Evolutionary conservation across 768 basidiomycete species (phyloP), one percentile per base, ranked within the genome.

Genomic region (Panaeolus cyanescens): DNA sequence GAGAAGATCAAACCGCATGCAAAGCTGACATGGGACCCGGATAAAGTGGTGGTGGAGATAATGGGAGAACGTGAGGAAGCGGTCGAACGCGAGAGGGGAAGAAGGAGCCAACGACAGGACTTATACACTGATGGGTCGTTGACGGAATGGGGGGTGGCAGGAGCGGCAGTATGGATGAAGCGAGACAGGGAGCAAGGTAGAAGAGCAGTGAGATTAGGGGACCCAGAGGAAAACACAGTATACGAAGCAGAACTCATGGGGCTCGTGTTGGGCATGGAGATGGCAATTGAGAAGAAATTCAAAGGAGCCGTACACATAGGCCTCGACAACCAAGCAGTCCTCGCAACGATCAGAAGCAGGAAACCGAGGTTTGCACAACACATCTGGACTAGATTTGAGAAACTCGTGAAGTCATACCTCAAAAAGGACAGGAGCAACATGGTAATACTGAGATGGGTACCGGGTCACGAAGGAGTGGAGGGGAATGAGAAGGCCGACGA

Each of bases 1-100:
- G 72, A 73, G 59, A 64, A 32, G 7, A 67, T 70, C 15, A 20
- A 33, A 25, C 19, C 57, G 0, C 22, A 33, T 5, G 36, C 59
- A 40, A 19, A 5, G 20, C 62, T 58, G 5, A 5, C 10, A 19
- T 65, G 62, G 64, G 50, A 58, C n/a, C 54, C 2, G 28, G 15
- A 20, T 25, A 15, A 3, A 4, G n/a, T 22, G 3, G 4, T 15
- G 31, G 31, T 15, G 4, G 4, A 5, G n/a, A 54, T 54, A 5
- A 5, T 30, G 31, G 50, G 3, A 13, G 5, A 10, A 3, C 15
- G 56, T 1, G 37, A 58, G 19, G 22, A 8, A 42, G 37, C 22
- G 13, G 31, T 58, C 3, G 8, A 10, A n/a, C 9, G 30, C 8
- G 56, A 58, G 19, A 15, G 17, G 1, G 25, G 13, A 12, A 25